Conservation (phyloP, 371 early-diverging fungal species). For the Phascolomyces articulosus region DNA sequence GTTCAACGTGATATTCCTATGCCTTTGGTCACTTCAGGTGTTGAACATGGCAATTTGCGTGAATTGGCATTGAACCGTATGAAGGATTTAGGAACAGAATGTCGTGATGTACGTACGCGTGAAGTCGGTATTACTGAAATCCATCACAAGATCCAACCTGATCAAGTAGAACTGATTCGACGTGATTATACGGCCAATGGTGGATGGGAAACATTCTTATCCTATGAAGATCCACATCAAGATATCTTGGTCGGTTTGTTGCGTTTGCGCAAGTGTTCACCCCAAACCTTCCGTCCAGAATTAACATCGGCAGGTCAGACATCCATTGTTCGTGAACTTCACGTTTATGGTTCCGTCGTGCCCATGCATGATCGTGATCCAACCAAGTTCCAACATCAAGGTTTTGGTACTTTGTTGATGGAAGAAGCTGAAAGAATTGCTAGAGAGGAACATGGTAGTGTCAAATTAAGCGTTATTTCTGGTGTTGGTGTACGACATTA, state of each 20-base stretch:
- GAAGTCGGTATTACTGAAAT: conserved; percentile 99
- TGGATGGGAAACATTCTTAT: conserved; percentile 99
- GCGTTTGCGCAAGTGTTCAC: conserved; percentile 96
- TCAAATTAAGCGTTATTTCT: conserved; percentile 97
- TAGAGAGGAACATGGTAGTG: conserved; percentile 96
- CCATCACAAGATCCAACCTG: conserved; percentile 94
- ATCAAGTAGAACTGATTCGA: conserved; percentile 96
- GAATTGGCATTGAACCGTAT: conserved; percentile 97
- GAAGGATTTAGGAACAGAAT: conserved; percentile 97
- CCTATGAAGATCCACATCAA: conserved; percentile 98
- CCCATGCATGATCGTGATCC: conserved; percentile 97
- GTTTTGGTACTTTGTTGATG: conserved; percentile 98
- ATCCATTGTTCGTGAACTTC: conserved; percentile 98
- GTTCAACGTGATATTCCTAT: conserved; percentile 99
- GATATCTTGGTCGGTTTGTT: conserved; percentile 99
- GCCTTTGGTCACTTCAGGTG: conserved; percentile 99
- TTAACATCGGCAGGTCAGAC: conserved; percentile 76
- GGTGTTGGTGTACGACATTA: conserved; percentile 99
- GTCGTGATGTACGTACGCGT: conserved; percentile 99
- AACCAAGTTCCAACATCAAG: conserved; percentile 99
- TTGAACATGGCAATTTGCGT: conserved; percentile 99
- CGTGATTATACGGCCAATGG: conserved; percentile 99
- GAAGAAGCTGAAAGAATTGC: conserved; percentile 99
- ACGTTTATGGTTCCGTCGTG: conserved; percentile 99
- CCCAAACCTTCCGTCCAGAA: conserved; percentile 94